Conservation (phyloP, 2,329 filamentous ascomycete species). For the Aspergillus proliferans region DNA sequence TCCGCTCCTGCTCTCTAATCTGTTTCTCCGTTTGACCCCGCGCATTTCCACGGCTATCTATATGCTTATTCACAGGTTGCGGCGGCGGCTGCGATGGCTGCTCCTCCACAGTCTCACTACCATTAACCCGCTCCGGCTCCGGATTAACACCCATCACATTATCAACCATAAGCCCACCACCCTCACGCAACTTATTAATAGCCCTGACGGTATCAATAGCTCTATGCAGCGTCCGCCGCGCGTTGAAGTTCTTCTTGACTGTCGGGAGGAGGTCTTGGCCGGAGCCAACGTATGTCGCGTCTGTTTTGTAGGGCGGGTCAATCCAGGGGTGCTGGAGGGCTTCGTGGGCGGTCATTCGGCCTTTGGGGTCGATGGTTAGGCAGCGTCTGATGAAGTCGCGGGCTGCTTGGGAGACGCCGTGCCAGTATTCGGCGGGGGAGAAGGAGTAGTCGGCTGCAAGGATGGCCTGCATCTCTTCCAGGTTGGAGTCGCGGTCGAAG, state of each 20-base stretch:
- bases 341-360: conserved; percentile 86
- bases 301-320: conserved; percentile 48
- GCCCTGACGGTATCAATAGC: conserved; percentile 63
- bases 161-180: conserved; percentile 58
- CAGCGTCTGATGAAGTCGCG: conserved; percentile 91
- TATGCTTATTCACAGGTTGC: conserved; percentile 11
- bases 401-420: conserved; percentile 76
- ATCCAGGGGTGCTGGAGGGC: conserved; percentile 62
- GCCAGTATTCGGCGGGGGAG: conserved; percentile 92
- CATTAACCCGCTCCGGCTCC: conserved; percentile 41
- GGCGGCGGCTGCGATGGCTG: conserved; percentile 36
- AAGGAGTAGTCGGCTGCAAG: conserved; percentile 94
- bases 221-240: conserved; percentile 58
- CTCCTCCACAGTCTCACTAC: conserved; percentile 37
- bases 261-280: conserved; percentile 56
- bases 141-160: conserved; percentile 54
- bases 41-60: conserved; percentile 54
- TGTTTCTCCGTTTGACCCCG: conserved; percentile 58
- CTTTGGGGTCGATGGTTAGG: conserved; percentile 79
- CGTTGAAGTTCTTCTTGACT: conserved; percentile 67
- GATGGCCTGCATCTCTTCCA: conserved; percentile 99
- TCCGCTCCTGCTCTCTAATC: conserved; percentile 55
- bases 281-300: conserved; percentile 23
- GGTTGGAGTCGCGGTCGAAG: conserved; percentile 93
- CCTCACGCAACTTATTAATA: conserved; percentile 61